Evolutionary conservation across 495 filamentous ascomycete species (phyloP).

Genomic region (Choiromyces venosus): DNA sequence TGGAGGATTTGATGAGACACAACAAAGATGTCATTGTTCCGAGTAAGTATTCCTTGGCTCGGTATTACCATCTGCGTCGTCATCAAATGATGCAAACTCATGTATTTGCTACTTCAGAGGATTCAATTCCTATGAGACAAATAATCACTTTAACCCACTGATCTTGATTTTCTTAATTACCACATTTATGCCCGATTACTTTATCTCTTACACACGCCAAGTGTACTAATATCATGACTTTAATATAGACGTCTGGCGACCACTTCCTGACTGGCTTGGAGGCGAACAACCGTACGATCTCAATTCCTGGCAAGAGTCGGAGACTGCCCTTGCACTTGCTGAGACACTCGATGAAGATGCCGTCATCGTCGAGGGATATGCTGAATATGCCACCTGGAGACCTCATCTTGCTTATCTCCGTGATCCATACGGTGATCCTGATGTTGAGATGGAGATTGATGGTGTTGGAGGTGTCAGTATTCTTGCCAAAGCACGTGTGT

Average conservation of each 20-base stretch:
- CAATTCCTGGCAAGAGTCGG: constrained; percentile 99
- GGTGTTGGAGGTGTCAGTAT: constrained; percentile 97
- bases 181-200: neutral
- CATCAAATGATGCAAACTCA: constrained; percentile 33
- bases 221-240: constrained; percentile 11
- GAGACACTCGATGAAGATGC: constrained; percentile 97
- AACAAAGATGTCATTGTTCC: constrained; percentile 99
- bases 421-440: constrained; percentile 94
- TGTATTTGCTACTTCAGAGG: constrained; percentile 38
- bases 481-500: constrained; percentile 90
- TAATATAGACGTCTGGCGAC: constrained; percentile 86
- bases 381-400: constrained; percentile 97
- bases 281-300: constrained; percentile 98
- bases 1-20: constrained; percentile 97
- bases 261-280: constrained; percentile 96
- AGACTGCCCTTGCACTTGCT: constrained; percentile 87
- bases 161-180: constrained; percentile 11
- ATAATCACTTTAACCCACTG: constrained; percentile 14
- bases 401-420: constrained; percentile 95
- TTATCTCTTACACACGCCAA: neutral
- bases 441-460: constrained; percentile 99
- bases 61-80: neutral
- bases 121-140: constrained; percentile 17
- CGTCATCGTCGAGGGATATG: constrained; percentile 98
- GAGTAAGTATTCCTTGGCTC: constrained; percentile 60